These are phyloP conservation scores for Paraphoma chrysanthemicola DNA, from an alignment of 2,329 filamentous ascomycete genomes.

Conservation along the genomic window DNA sequence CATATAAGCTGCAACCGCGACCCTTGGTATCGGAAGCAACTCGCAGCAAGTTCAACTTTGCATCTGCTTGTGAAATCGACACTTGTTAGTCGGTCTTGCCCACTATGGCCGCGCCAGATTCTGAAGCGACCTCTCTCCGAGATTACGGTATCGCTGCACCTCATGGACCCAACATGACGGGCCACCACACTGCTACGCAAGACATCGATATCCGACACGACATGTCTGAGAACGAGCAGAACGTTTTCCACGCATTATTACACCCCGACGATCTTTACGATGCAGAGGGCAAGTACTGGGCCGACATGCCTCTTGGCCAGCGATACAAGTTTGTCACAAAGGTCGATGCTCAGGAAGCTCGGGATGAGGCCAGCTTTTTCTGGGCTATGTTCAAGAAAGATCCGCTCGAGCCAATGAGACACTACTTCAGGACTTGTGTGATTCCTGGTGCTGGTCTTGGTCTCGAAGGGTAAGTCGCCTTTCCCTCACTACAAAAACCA, in stretches of 20 bases:
- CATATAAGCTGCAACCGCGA: constrained; percentile 17
- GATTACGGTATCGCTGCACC: constrained; percentile 58
- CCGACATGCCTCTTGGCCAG: constrained; percentile 76
- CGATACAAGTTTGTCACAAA: constrained; percentile 77
- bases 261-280: constrained; percentile 90
- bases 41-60: background rate
- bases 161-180: constrained; percentile 56
- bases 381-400: constrained; percentile 85
- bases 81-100: constrained; percentile 1
- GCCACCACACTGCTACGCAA: constrained; percentile 52
- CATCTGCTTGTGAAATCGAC: background rate
- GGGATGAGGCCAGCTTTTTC: constrained; percentile 70
- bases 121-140: constrained; percentile 41
- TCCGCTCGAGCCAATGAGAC: constrained; percentile 80
- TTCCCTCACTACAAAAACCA: background rate
- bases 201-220: constrained; percentile 45
- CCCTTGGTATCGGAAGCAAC: constrained; percentile 3
- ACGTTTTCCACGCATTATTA: constrained; percentile 78
- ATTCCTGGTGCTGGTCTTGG: constrained; percentile 91
- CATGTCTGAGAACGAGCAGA: constrained; percentile 66
- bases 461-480: constrained; percentile 69
- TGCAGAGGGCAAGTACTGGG: constrained; percentile 87
- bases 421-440: constrained; percentile 90
- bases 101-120: constrained; percentile 36
- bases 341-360: constrained; percentile 74